phyloP scores from a whole-genome alignment of 2,329 filamentous ascomycete species.

The Pyrenochaeta sp. region DNA sequence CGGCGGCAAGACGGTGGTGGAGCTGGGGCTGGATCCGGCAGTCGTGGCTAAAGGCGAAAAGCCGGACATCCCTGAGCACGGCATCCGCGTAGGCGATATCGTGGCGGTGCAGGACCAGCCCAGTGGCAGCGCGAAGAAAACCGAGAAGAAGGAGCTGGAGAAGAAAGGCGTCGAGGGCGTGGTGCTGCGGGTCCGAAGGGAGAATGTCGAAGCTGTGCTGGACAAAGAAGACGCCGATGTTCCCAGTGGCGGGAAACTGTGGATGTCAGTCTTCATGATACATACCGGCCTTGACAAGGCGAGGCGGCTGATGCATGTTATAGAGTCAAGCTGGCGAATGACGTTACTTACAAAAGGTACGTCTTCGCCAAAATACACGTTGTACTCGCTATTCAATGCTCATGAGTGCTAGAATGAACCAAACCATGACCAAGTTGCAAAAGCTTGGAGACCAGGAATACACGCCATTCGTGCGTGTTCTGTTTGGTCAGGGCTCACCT shows the following conservation, averaged over 20 bases:
- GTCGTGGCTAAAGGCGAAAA: conserved; percentile 56
- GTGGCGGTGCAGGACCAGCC: conserved; percentile 79
- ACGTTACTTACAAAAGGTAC: conserved; percentile 70
- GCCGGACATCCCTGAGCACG: conserved; percentile 74
- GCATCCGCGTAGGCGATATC: conserved; percentile 78
- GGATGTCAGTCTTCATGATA: conserved; percentile 61
- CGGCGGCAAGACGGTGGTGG: conserved; percentile 88
- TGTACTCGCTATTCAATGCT: conserved; percentile 10
- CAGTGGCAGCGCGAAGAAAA: conserved; percentile 72
- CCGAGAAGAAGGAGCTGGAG: conserved; percentile 74
- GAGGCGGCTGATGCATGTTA: conserved; percentile 41
- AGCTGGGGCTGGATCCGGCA: conserved; percentile 78
- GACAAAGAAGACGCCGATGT: conserved; percentile 68
- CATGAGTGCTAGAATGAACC: conserved; percentile 61
- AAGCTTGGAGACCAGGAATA: conserved; percentile 64
- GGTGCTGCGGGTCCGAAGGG: conserved; percentile 68
- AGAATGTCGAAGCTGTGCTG: conserved; percentile 70
- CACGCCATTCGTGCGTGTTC: conserved; percentile 65
- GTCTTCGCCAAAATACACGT: conserved; percentile 23
- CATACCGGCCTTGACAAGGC: conserved; percentile 1
- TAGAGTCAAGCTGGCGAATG: conserved; percentile 71
- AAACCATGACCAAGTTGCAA: conserved; percentile 67
- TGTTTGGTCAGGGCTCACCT: conserved; percentile 66
- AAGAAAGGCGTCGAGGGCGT: conserved; percentile 74
- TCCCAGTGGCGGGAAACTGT: conserved; percentile 63